phyloP scores from a whole-genome alignment of 2,329 filamentous ascomycete genomes.

The Trichoderma pleuroti region DNA sequence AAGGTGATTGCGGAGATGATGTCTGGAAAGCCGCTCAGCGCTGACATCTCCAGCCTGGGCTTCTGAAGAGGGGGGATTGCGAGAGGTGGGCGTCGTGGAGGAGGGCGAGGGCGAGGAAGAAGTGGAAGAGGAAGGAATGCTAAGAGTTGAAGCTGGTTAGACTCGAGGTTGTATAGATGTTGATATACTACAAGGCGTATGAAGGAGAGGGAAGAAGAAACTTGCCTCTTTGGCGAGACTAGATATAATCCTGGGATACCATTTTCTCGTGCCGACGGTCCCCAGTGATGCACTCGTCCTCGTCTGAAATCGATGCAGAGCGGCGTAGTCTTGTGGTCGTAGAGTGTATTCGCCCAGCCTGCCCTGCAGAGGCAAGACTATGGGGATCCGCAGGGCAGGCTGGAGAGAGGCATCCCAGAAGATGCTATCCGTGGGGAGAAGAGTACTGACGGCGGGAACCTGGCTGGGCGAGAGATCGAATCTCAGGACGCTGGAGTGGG shows the following conservation, averaged over 20 bases:
- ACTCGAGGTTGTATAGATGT: constrained; percentile 12
- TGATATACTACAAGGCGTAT: neutral
- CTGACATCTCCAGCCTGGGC: constrained; percentile 46
- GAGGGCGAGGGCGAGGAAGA: constrained; percentile 49
- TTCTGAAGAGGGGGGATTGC: constrained; percentile 12
- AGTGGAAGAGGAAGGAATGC: constrained; percentile 54
- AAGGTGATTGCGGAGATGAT: constrained; percentile 69
- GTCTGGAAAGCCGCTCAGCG: constrained; percentile 54
- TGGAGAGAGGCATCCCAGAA: neutral
- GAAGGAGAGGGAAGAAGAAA: neutral
- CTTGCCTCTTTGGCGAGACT: constrained; percentile 41
- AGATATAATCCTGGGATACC: constrained; percentile 37
- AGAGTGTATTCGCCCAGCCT: constrained; percentile 30
- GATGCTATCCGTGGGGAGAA: neutral
- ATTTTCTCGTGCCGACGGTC: constrained; percentile 26
- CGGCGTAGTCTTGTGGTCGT: constrained; percentile 31
- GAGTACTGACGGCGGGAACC: no score
- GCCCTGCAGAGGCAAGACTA: constrained; percentile 25
- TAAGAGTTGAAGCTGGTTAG: constrained; percentile 23
- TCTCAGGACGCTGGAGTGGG: constrained; percentile 22
- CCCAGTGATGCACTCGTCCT: constrained; percentile 42
- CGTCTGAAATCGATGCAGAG: constrained; percentile 41
- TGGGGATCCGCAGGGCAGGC: constrained; percentile 24
- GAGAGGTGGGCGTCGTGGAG: constrained; percentile 50
- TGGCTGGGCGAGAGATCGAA: constrained; percentile 13